A percentile compares a stretch with the other conserved stretches of the same genome.
Conservation (phyloP, 2,329 filamentous ascomycete species). For the Colletotrichum sp. region DNA sequence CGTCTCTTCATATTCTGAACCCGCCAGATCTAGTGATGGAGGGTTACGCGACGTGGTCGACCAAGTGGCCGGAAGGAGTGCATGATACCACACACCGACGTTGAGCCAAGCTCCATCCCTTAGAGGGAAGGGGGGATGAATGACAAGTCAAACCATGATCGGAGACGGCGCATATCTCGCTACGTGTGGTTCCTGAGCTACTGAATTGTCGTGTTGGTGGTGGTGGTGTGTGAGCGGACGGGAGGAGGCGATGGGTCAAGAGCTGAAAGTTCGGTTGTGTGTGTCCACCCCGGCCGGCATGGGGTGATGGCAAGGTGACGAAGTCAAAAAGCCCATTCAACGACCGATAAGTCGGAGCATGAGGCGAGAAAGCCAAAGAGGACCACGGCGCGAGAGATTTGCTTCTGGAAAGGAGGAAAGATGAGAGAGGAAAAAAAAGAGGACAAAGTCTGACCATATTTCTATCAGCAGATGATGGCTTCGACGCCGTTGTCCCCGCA, state of each 20-base stretch:
- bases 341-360: background rate
- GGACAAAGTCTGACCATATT: constrained; percentile 13
- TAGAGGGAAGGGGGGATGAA: background rate
- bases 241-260: background rate
- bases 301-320: constrained; percentile 1
- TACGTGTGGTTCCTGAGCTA: background rate
- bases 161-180: background rate
- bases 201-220: background rate
- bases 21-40: background rate
- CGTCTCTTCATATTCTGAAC: background rate
- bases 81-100: background rate
- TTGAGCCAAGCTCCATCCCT: background rate
- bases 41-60: background rate
- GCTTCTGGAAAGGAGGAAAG: background rate
- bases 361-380: background rate
- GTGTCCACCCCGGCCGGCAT: background rate
- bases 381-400: background rate
- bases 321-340: background rate
- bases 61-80: constrained; percentile 6
- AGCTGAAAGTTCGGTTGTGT: background rate
- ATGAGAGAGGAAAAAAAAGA: background rate
- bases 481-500: constrained; percentile 16
- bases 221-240: background rate
- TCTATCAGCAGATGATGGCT: constrained; percentile 22
- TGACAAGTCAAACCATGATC: background rate